These are phyloP conservation scores for Stagonosporopsis vannaccii DNA, from an alignment of 2,329 filamentous ascomycete species.

Conservation along the genomic window DNA sequence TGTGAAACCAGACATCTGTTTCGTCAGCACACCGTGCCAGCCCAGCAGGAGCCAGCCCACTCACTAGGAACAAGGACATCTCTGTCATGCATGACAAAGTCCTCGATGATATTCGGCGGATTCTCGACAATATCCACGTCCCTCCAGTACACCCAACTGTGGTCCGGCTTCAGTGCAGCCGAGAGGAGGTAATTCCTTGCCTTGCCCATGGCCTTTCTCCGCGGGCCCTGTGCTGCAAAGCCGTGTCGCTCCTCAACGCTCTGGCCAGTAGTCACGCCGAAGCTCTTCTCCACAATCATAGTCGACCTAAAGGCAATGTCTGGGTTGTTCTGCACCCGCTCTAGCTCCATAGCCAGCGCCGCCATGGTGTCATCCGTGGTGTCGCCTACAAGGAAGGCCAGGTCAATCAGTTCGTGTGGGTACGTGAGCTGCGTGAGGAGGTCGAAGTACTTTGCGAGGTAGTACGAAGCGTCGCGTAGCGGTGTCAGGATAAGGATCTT, in stretches of 20 bases:
- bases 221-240: constrained; percentile 86
- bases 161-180: constrained; percentile 85
- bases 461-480: constrained; percentile 83
- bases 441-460: constrained; percentile 91
- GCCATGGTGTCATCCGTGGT: constrained; percentile 89
- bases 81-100: constrained; percentile 91
- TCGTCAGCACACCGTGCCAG: constrained; percentile 17
- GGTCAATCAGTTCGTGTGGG: constrained; percentile 92
- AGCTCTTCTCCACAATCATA: constrained; percentile 89
- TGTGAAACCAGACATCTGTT: constrained; percentile 94
- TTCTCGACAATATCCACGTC: constrained; percentile 97
- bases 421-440: constrained; percentile 89
- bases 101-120: constrained; percentile 85
- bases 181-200: constrained; percentile 92
- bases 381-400: constrained; percentile 93
- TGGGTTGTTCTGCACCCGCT: constrained; percentile 80
- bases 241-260: constrained; percentile 82
- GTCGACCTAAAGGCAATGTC: constrained; percentile 88
- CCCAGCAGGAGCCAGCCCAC: constrained; percentile 39
- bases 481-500: constrained; percentile 91
- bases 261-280: constrained; percentile 77
- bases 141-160: constrained; percentile 99
- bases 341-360: constrained; percentile 82
- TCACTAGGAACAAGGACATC: constrained; percentile 95
- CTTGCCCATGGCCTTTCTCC: constrained; percentile 86